Percentiles rank a stretch among this genome's conserved stretches.
Evolutionary conservation across 2,329 filamentous ascomycete genomes (phyloP).

Genomic region (Xylariaceae sp.): DNA sequence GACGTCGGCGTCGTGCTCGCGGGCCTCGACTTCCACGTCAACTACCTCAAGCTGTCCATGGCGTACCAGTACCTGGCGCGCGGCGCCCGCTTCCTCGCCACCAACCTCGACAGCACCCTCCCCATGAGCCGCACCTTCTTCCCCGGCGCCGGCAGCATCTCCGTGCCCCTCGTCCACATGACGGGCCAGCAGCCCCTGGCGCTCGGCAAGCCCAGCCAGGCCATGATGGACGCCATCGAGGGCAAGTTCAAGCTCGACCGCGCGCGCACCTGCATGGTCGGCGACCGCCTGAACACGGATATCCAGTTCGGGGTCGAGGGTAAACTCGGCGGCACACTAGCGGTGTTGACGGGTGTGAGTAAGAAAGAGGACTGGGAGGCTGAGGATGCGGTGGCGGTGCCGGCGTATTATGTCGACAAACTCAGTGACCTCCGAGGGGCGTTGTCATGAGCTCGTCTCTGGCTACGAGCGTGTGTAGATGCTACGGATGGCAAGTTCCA

Average conservation of each 20-base stretch:
- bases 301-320: slow-evolving; percentile 94
- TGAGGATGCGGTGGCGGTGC: slow-evolving; percentile 63
- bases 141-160: slow-evolving; percentile 82
- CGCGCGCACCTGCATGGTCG: slow-evolving; percentile 87
- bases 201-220: slow-evolving; percentile 91
- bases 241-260: slow-evolving; percentile 90
- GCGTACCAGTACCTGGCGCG: slow-evolving; percentile 81
- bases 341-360: slow-evolving; percentile 84
- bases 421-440: slow-evolving; percentile 66
- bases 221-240: slow-evolving; percentile 99
- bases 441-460: too few relatives aligned
- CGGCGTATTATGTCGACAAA: slow-evolving; percentile 78
- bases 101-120: slow-evolving; percentile 87
- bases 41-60: slow-evolving; percentile 85
- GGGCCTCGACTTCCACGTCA: slow-evolving; percentile 90
- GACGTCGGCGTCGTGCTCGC: slow-evolving; percentile 86
- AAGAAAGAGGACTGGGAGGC: slow-evolving; percentile 80
- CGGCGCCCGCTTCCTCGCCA: slow-evolving; percentile 84
- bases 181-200: slow-evolving; percentile 65
- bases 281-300: slow-evolving; percentile 89
- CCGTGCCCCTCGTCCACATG: slow-evolving; percentile 73
- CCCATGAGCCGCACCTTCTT: slow-evolving; percentile 80
- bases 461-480: too few relatives aligned
- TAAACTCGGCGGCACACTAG: slow-evolving; percentile 82
- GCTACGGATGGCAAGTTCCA: too few relatives aligned